These are phyloP conservation scores for Solanum pimpinellifolium DNA, from an alignment of 257 asterid species.

Conservation along the genomic window DNA sequence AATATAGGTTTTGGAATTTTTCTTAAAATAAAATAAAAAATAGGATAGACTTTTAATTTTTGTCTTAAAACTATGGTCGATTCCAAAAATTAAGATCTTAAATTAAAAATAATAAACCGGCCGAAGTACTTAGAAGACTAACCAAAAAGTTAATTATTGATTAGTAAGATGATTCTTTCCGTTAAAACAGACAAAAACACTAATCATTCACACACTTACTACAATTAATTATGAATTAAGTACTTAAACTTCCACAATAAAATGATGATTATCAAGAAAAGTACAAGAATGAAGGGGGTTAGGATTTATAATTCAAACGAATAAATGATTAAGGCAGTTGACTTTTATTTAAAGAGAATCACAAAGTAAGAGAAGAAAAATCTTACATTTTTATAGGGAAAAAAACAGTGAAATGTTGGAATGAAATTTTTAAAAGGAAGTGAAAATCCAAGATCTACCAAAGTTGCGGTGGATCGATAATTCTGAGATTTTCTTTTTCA, in stretches of 20 bases:
- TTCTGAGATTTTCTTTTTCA: fast-evolving
- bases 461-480: background rate
- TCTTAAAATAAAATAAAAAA: too few relatives aligned
- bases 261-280: background rate
- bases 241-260: background rate
- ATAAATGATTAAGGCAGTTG: background rate
- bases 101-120: background rate
- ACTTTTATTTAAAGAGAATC: background rate
- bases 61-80: background rate
- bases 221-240: background rate
- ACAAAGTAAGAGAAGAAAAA: background rate
- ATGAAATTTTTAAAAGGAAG: background rate
- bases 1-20: background rate
- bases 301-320: background rate
- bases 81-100: background rate
- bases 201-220: background rate
- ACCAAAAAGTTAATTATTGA: background rate
- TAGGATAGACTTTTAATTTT: background rate
- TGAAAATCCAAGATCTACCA: background rate
- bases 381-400: background rate
- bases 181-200: background rate
- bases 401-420: background rate
- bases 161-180: background rate
- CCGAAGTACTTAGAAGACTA: background rate
- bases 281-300: background rate